A percentile compares a stretch with the other conserved stretches of the same genome.
Conservation (phyloP, 208 protist species). For the Phytomonas serpens region DNA sequence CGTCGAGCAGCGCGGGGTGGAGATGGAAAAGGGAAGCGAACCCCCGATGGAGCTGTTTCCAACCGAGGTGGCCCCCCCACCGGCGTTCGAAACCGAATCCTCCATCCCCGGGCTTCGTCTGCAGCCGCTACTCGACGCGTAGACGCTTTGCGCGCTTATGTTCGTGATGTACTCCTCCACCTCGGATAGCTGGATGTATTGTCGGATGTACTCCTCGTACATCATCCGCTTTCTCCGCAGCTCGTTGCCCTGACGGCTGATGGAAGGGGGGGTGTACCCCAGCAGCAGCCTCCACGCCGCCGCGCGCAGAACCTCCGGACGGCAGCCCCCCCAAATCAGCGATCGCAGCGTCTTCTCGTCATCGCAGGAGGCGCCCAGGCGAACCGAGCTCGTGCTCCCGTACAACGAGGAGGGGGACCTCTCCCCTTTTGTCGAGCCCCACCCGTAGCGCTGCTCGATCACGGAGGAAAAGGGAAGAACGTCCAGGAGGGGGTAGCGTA, state of each 20-base stretch:
- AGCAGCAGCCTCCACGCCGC: slow-evolving; percentile 57
- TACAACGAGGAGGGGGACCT: neutral
- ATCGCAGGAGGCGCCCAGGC: slow-evolving; percentile 33
- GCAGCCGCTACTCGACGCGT: neutral
- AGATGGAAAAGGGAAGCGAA: neutral
- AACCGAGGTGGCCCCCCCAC: neutral
- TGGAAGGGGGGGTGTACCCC: slow-evolving; percentile 25
- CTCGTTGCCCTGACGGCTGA: slow-evolving; percentile 37
- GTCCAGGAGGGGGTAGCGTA: neutral
- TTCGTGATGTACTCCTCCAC: slow-evolving; percentile 4
- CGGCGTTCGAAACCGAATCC: neutral
- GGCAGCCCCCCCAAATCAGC: slow-evolving; percentile 41
- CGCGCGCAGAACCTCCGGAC: slow-evolving; percentile 30
- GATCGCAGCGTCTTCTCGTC: slow-evolving; percentile 40
- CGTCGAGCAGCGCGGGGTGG: neutral
- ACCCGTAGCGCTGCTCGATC: neutral
- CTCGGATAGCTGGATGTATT: slow-evolving; percentile 27
- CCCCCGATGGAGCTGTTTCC: neutral
- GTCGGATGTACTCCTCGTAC: slow-evolving; percentile 40
- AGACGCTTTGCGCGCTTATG: neutral
- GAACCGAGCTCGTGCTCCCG: slow-evolving; percentile 5
- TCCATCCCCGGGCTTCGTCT: neutral
- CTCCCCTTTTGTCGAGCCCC: neutral
- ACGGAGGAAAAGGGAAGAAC: neutral
- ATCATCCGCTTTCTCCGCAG: slow-evolving; percentile 49